phyloP scores from a whole-genome alignment of 495 filamentous ascomycete genomes.

The Aspergillus affinis region DNA sequence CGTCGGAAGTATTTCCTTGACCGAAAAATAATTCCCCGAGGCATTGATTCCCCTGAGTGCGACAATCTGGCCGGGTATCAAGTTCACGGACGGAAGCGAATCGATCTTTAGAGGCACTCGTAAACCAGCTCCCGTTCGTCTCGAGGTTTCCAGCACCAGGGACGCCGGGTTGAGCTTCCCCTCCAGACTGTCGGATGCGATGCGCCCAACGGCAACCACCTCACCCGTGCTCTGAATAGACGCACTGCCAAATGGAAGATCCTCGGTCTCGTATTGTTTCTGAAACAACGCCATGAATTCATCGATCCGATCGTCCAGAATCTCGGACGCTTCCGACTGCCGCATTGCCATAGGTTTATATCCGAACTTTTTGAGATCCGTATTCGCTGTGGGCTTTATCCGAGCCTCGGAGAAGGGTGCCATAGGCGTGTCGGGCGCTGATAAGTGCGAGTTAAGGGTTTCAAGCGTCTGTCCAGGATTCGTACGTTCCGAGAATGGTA shows the following conservation, averaged over 20 bases:
- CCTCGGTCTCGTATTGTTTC: slow-evolving; percentile 70
- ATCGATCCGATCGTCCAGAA: slow-evolving; percentile 93
- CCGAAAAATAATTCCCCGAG: slow-evolving; percentile 78
- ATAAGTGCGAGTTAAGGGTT: slow-evolving; percentile 75
- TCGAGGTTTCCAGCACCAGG: slow-evolving; percentile 81
- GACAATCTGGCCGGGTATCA: slow-evolving; percentile 95
- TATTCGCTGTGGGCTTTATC: slow-evolving; percentile 76
- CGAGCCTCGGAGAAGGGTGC: slow-evolving; percentile 72
- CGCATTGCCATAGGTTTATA: slow-evolving; percentile 96
- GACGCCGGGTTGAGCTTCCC: slow-evolving; percentile 82
- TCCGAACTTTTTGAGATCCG: slow-evolving; percentile 82
- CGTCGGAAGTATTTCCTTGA: slow-evolving; percentile 70
- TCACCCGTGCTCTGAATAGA: slow-evolving; percentile 79
- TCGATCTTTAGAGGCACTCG: slow-evolving; percentile 78
- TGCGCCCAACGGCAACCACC: slow-evolving; percentile 85
- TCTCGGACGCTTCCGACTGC: slow-evolving; percentile 84
- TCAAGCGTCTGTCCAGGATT: slow-evolving; percentile 81
- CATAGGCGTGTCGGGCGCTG: slow-evolving; percentile 65
- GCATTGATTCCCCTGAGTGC: slow-evolving; percentile 84
- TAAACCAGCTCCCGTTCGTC: slow-evolving; percentile 77
- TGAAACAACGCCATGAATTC: slow-evolving; percentile 73
- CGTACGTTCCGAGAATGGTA: slow-evolving; percentile 67
- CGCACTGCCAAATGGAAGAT: slow-evolving; percentile 84
- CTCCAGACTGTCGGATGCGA: slow-evolving; percentile 80
- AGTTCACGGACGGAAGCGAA: slow-evolving; percentile 66